These are phyloP conservation scores for Canariomyces notabilis DNA, from an alignment of 2,329 filamentous ascomycete species.

Conservation along the genomic window DNA sequence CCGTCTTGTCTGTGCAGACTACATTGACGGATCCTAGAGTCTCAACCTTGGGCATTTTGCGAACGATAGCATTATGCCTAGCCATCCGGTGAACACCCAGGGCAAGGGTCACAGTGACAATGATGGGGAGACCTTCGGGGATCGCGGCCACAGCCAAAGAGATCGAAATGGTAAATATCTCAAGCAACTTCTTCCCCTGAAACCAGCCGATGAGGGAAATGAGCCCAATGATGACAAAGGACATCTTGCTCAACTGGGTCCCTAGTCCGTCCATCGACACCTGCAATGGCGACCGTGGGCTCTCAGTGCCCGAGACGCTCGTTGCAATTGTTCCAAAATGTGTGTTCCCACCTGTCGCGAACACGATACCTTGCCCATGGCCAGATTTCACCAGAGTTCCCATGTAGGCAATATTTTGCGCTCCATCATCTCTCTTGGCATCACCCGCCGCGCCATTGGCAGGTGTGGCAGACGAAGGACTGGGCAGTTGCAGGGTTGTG, in stretches of 20 bases:
- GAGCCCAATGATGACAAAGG: slow-evolving; percentile 86
- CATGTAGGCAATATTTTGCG: slow-evolving; percentile 94
- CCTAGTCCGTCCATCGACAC: slow-evolving; percentile 97
- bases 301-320: slow-evolving; percentile 91
- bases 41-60: slow-evolving; percentile 92
- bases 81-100: slow-evolving; percentile 96
- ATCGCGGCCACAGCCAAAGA: slow-evolving; percentile 95
- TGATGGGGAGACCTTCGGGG: slow-evolving; percentile 92
- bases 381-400: slow-evolving; percentile 92
- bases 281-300: slow-evolving; percentile 87
- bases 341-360: slow-evolving; percentile 87
- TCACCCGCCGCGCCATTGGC: slow-evolving; percentile 57
- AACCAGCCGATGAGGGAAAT: slow-evolving; percentile 89
- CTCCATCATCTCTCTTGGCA: slow-evolving; percentile 62
- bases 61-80: slow-evolving; percentile 87
- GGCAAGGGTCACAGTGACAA: slow-evolving; percentile 93
- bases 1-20: slow-evolving; percentile 98
- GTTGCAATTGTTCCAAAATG: slow-evolving; percentile 96
- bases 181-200: slow-evolving; percentile 81
- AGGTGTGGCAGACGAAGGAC: slow-evolving; percentile 33
- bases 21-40: slow-evolving; percentile 98
- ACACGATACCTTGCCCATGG: slow-evolving; percentile 93
- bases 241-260: slow-evolving; percentile 93
- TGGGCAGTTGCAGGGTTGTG: slow-evolving; percentile 30
- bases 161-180: slow-evolving; percentile 97